Base-by-base conservation (phyloP, 164 flowering plant genomes). In the Aristolochia californica region DNA sequence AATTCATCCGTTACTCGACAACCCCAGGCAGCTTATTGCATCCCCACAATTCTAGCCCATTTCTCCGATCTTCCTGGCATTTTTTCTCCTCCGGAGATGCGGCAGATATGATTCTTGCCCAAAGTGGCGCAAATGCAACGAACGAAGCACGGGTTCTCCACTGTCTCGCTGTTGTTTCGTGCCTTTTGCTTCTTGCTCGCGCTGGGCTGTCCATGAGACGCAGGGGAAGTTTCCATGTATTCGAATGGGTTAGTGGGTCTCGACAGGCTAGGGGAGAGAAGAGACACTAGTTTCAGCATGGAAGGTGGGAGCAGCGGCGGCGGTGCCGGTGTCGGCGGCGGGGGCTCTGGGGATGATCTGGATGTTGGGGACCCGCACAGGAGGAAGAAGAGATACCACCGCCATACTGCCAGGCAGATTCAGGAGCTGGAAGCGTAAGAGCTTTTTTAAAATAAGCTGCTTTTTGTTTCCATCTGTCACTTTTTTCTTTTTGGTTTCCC, bases 401-500 rank as follows among this genome's bases (percentile, higher is more conserved):
- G 96, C 17, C 96, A 88, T 69, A 85, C 88, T 17, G 81, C 87
- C 52, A 57, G 75, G 28, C 96, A 88, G 82, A 88, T 88, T 77
- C 90, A 80, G 59, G 74, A 72, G 59, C 90, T 88, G 51, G 96
- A 88, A 77, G 57, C 75, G 96, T 88, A 78, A 68, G 78, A 43
- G 34, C 18, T 25, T 18, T 5, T 15, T 9, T 17, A n/a, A 17
- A 47, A 53, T 38, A 9, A 30, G 23, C 56, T 49, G 3, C 7
- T 25, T 25, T 48, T 27, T 13, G 55, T 5, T 28, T 43, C 45
- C 20, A 15, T 15, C 4, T 53, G 43, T 17, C 20, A 8, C n/a
- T 5, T 24, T 23, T 57, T 14, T 16, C 17, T 34, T 21, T 54
- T 28, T 28, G 14, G 16, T 22, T 50, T 47, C 50, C 12, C 22